These are phyloP conservation scores for Paramecium caudatum DNA, from an alignment of 73 alveolate genomes.

Conservation along the genomic window DNA sequence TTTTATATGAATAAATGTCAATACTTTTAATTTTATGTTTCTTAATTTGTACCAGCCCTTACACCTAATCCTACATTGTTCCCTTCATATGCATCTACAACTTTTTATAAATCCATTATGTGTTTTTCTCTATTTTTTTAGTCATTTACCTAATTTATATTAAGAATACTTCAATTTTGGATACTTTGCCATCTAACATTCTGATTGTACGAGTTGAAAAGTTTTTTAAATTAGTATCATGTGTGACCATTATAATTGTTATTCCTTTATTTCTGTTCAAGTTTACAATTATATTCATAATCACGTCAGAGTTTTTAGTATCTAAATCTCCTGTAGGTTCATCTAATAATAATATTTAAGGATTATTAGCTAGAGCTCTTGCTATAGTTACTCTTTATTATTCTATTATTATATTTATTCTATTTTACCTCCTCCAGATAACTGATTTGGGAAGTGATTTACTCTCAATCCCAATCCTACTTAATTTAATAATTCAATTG, in stretches of 20 bases:
- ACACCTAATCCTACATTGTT: background rate
- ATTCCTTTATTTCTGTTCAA: constrained; percentile 88
- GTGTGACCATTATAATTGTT: constrained; percentile 98
- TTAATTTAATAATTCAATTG: constrained; percentile 85
- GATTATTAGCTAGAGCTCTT: constrained; percentile 96
- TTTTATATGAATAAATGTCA: background rate
- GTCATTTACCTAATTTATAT: background rate
- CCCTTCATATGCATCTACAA: background rate
- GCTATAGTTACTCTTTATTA: constrained; percentile 98
- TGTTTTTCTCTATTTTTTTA: background rate
- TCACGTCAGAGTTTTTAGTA: constrained; percentile 95
- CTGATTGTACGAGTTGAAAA: constrained; percentile 93
- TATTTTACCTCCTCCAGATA: constrained; percentile 93
- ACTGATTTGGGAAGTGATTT: constrained; percentile 96
- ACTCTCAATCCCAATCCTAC: constrained; percentile 91
- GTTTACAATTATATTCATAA: constrained; percentile 93
- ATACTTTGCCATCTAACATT: constrained; percentile 96
- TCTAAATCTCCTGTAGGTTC: constrained; percentile 99
- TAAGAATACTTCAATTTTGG: constrained; percentile 35
- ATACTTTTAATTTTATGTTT: background rate
- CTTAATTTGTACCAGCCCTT: background rate
- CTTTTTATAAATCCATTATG: background rate
- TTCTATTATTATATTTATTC: constrained; percentile 75
- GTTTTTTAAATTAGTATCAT: constrained; percentile 95
- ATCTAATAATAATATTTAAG: constrained; percentile 94